Base-by-base conservation (phyloP, 179 eudicot genomes). In the Kewa caespitosa region DNA sequence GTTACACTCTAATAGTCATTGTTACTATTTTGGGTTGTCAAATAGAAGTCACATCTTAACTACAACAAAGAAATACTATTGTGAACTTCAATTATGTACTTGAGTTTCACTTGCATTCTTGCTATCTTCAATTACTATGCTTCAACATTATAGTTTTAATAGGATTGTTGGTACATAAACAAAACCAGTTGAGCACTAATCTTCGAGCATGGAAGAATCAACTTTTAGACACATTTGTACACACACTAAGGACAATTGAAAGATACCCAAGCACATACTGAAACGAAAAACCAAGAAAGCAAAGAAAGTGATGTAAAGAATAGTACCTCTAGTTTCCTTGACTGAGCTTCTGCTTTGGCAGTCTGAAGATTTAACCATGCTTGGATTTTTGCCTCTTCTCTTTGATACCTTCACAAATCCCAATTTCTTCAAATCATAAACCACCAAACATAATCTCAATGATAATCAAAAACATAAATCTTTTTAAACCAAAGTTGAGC, bases 311-410 rank as follows among this genome's bases (percentile, higher is more conserved):
- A 33, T 14, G n/a, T 1, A 70, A 31, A 54, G 69, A 32, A 38
- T 23, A 46, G 48, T 81, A 93, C 98, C 97, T 93, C 98, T 70
- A 93, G 89, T 80, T 93, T 93, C 82, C 86, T 87, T 39, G 98
- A 90, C 72, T 91, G 93, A 82, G 97, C 97, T 92, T 94, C 97
- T 68, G 96, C 96, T 89, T 88, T 94, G 68, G 98, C 98, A 77
- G 80, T 89, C 78, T 94, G 90, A 69, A 94, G 96, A 72, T 94
- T 90, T 48, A 94, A 79, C 98, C 98, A 94, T 70, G 98, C 98
- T 85, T 90, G 96, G 81, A 94, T 92, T 74, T 84, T 94, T 4
- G 98, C 97, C 78, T 94, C 97, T 76, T 94, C 96, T 81, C 95
- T 89, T 77, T 90, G 97, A 76, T 94, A 94, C 92, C 98, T 93